phyloP scores from a whole-genome alignment of 2,329 filamentous ascomycete species.

The Sporothrix globosa region DNA sequence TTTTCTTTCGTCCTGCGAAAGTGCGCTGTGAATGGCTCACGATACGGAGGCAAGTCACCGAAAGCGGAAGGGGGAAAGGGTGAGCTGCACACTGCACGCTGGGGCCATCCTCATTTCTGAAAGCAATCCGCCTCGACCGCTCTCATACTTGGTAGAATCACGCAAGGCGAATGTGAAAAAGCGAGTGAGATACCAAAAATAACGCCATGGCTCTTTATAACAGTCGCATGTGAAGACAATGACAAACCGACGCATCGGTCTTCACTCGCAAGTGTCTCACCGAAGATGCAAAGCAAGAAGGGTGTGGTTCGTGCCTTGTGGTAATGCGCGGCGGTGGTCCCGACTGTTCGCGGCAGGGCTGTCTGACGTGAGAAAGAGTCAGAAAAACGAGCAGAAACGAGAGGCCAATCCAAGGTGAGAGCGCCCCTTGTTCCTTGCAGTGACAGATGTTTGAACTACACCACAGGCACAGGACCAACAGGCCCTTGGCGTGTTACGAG shows the following conservation, averaged over 20 bases:
- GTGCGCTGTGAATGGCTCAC: not conserved
- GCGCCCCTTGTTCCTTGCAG: not conserved
- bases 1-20: not conserved
- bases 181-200: no score
- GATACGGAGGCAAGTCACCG: constrained; percentile 8
- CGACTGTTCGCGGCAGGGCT: not conserved
- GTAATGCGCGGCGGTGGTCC: not conserved
- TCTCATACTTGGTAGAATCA: no score
- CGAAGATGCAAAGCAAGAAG: not conserved
- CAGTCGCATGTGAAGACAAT: not conserved
- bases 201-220: no score
- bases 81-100: constrained; percentile 16
- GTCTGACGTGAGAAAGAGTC: not conserved
- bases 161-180: not conserved
- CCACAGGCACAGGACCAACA: no score
- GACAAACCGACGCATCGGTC: not conserved
- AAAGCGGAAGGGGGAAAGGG: not conserved
- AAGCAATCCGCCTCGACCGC: not conserved
- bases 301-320: constrained; percentile 17
- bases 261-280: not conserved
- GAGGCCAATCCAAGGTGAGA: not conserved
- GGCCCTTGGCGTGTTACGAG: not conserved
- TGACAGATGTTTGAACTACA: no score
- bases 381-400: not conserved
- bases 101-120: constrained; percentile 15